These are phyloP conservation scores for Tulasnella sp. DNA, from an alignment of 768 basidiomycete genomes.

Conservation along the genomic window DNA sequence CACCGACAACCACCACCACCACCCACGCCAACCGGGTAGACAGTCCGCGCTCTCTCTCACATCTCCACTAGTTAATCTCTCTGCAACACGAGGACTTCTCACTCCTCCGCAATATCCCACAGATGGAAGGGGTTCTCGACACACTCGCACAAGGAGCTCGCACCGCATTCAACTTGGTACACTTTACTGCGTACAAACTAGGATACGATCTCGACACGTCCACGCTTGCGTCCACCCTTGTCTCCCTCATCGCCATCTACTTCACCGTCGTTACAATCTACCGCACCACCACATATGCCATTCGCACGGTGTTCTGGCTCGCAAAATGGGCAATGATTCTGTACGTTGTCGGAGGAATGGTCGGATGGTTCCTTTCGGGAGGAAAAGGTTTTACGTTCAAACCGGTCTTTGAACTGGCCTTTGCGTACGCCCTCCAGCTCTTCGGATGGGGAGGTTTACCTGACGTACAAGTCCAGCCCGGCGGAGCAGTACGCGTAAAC, in stretches of 20 bases:
- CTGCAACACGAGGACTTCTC: neutral
- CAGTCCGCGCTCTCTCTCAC: neutral
- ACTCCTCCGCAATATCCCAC: slow-evolving; percentile 1
- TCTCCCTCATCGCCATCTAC: slow-evolving; percentile 65
- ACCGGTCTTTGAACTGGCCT: neutral
- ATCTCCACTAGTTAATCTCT: neutral
- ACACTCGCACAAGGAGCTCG: neutral
- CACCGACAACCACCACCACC: neutral
- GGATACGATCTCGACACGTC: slow-evolving; percentile 24
- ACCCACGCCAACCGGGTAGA: neutral
- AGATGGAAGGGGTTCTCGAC: slow-evolving; percentile 1
- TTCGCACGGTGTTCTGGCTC: slow-evolving; percentile 58
- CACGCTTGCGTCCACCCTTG: slow-evolving; percentile 41
- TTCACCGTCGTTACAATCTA: slow-evolving; percentile 69
- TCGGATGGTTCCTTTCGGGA: slow-evolving; percentile 19
- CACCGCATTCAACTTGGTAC: neutral
- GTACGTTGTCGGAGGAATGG: slow-evolving; percentile 34
- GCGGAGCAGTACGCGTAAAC: slow-evolving; percentile 24
- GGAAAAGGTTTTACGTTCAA: slow-evolving; percentile 12
- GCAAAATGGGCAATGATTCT: slow-evolving; percentile 70
- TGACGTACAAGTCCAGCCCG: slow-evolving; percentile 9
- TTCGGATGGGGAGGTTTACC: slow-evolving; percentile 6
- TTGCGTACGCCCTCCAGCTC: neutral
- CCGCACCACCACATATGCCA: slow-evolving; percentile 67
- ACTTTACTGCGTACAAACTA: neutral